Evolutionary conservation across 495 filamentous ascomycete genomes (phyloP), one percentile per base, ranked within the genome.

Genomic region (Sphaerosporella brunnea): DNA sequence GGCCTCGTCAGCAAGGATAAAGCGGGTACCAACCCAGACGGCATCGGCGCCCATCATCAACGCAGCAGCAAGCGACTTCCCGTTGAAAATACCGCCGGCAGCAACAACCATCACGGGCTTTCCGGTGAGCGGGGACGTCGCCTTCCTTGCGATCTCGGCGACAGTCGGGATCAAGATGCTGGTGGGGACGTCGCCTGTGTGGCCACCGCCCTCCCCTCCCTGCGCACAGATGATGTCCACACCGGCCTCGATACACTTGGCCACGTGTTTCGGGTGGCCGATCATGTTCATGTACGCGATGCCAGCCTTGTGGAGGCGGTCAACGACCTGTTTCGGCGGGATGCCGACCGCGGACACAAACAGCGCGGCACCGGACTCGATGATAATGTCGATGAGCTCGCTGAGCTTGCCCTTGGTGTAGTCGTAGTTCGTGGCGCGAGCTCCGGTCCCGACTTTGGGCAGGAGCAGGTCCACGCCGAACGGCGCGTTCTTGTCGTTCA

Each of bases 201-300:
- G 85, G 43, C 85, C 84, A 62, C 84, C 85, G 46, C 85, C 85
- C 63, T 93, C 85, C 51, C 85, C 84, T 62, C 85, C 85, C 64
- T 93, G 85, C 23, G 85, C 85, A 66, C 85, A 93, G 65, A 93
- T 93, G 53, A 93, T 79, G 63, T 93, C 85, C 51, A 72, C 79
- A 56, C 90, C 90, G 41, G 84, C 73, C 16, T 84, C 88, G 47
- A 97, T 71, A 62, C 80, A 81, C 73, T 95, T 96, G 62, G 79
- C 71, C 40, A 94, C 87, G 69, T 97, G 90, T 75, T 97, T 97
- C 53, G 92, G 92, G 74, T 96, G 90, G 48, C 88, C 90, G 63
- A 97, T 92, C 90, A 97, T 97, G 77, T 97, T 97, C 90, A 97
- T 97, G 75, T 88, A 93, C 46, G 93, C 72, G 51, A 97, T 72